Percentiles rank a stretch among this genome's conserved stretches.
Evolutionary conservation across 805 yeast species (phyloP).

Genomic region (Lipomyces oligophaga): DNA sequence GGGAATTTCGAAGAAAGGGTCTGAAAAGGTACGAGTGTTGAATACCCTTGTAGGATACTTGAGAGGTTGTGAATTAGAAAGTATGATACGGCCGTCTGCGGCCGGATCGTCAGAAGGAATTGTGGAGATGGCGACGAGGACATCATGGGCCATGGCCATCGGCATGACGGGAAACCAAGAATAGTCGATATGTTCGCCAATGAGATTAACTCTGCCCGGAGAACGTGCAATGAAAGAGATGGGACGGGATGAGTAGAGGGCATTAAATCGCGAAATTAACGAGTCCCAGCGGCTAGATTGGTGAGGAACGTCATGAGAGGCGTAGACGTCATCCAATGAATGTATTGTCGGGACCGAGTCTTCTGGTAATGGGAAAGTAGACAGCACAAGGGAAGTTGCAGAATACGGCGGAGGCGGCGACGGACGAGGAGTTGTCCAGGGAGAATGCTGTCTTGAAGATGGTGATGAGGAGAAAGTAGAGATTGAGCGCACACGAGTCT

Average conservation of each 20-base stretch:
- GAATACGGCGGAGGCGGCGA: conserved; percentile 15
- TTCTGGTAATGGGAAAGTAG: conserved; percentile 15
- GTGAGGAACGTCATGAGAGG: conserved; percentile 9
- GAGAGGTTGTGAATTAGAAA: conserved; percentile 39
- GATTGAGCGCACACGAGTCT: too few species aligned
- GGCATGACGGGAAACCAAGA: conserved; percentile 65
- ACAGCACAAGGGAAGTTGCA: background rate
- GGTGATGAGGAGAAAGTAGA: background rate
- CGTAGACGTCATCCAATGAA: conserved; percentile 15
- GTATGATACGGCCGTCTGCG: conserved; percentile 34
- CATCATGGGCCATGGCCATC: conserved; percentile 67
- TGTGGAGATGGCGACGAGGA: conserved; percentile 50
- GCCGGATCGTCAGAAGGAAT: conserved; percentile 27
- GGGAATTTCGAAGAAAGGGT: conserved; percentile 21
- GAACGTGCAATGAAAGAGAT: conserved; percentile 55
- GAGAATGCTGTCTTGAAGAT: conserved; percentile 10
- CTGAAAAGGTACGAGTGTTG: conserved; percentile 29
- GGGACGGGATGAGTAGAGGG: conserved; percentile 15
- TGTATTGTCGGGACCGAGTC: conserved; percentile 18
- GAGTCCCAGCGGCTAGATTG: conserved; percentile 19
- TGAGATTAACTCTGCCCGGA: conserved; percentile 73
- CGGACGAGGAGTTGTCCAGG: conserved; percentile 24
- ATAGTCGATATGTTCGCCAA: conserved; percentile 76
- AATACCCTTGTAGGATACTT: conserved; percentile 16
- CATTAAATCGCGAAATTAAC: conserved; percentile 10